Evolutionary conservation across 2,329 filamentous ascomycete genomes (phyloP).

Genomic region (Drechslerella dactyloides): DNA sequence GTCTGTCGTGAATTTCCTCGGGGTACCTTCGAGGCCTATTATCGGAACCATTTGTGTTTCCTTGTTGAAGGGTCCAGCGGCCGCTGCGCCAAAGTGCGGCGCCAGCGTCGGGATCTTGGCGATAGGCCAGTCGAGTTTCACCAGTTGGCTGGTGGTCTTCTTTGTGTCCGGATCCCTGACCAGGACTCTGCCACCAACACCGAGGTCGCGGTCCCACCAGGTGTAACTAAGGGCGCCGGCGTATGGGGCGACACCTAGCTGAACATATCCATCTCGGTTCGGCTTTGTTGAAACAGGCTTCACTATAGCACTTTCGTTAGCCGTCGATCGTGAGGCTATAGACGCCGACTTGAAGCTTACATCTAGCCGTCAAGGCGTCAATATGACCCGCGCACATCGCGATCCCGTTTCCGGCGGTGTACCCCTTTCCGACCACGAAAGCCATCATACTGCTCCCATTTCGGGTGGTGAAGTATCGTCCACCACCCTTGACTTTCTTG

Average conservation of each 20-base stretch:
- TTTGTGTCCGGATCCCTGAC: slow-evolving; percentile 74
- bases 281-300: slow-evolving; percentile 89
- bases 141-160: slow-evolving; percentile 80
- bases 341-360: slow-evolving; percentile 29
- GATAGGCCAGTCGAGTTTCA: slow-evolving; percentile 92
- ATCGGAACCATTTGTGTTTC: slow-evolving; percentile 96
- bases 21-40: slow-evolving; percentile 74
- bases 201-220: slow-evolving; percentile 96
- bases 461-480: slow-evolving; percentile 85
- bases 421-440: slow-evolving; percentile 80
- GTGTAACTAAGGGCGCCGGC: slow-evolving; percentile 82
- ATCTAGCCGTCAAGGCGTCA: slow-evolving; percentile 84
- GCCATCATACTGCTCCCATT: slow-evolving; percentile 87
- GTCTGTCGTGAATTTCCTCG: slow-evolving; percentile 48
- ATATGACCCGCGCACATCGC: slow-evolving; percentile 91
- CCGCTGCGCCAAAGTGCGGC: slow-evolving; percentile 84
- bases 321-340: neutral
- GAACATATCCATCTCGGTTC: slow-evolving; percentile 82
- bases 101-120: slow-evolving; percentile 89
- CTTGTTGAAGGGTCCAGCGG: slow-evolving; percentile 72
- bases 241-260: slow-evolving; percentile 91
- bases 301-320: slow-evolving; percentile 58
- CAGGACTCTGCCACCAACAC: slow-evolving; percentile 86
- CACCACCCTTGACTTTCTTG: slow-evolving; percentile 73
- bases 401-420: slow-evolving; percentile 82